phyloP scores from a whole-genome alignment of 2,329 filamentous ascomycete species.

The Exophiala oligosperma region DNA sequence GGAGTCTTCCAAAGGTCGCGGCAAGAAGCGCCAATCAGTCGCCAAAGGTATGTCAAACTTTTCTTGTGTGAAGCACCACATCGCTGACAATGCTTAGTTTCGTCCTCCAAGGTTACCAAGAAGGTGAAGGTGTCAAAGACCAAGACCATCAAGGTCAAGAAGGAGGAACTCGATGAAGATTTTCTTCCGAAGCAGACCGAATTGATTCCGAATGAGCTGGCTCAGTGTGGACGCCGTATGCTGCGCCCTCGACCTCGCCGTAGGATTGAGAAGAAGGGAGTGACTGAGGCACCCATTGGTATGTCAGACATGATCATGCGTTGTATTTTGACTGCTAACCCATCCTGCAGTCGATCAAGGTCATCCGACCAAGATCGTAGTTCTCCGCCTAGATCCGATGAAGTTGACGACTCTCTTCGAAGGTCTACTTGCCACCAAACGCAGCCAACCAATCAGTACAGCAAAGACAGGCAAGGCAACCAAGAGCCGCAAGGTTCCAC shows the following conservation, averaged over 20 bases:
- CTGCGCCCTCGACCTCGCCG: background rate
- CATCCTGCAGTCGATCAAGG: too few species aligned
- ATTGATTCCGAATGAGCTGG: background rate
- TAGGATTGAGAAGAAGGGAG: background rate
- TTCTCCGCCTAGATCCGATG: too few species aligned
- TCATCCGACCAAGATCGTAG: too few species aligned
- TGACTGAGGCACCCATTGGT: too few species aligned
- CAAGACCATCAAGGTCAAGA: background rate
- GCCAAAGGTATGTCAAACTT: background rate
- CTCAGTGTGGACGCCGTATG: background rate
- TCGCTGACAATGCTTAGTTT: background rate
- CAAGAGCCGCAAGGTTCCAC: too few species aligned
- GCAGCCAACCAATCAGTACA: too few species aligned
- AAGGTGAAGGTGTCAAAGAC: background rate
- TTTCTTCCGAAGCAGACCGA: background rate
- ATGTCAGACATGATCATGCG: too few species aligned
- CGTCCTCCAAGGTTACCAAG: background rate
- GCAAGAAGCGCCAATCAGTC: background rate
- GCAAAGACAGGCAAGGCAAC: too few species aligned
- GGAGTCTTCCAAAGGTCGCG: background rate
- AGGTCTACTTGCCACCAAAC: too few species aligned
- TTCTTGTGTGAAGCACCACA: background rate
- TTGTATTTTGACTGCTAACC: too few species aligned
- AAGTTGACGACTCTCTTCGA: too few species aligned
- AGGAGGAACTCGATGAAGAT: background rate